Conservation (phyloP, 2,329 filamentous ascomycete genomes). For the Paracamarosporium sp. region DNA sequence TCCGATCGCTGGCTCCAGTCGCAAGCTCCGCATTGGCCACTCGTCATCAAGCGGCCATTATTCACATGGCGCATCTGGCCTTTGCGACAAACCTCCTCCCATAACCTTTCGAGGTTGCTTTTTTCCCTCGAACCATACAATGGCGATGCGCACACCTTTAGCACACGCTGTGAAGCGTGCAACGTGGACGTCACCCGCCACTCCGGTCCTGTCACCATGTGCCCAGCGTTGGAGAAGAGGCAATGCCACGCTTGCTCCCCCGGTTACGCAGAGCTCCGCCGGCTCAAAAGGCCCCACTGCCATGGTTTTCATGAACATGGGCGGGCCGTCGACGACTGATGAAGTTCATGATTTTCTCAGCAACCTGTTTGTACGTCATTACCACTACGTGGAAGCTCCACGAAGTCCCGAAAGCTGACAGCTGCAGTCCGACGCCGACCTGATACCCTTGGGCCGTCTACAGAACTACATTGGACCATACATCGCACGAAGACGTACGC, state of each 20-base stretch:
- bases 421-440: slow-evolving; percentile 80
- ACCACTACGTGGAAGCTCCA: not conserved
- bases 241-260: slow-evolving; percentile 63
- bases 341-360: slow-evolving; percentile 92
- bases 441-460: slow-evolving; percentile 92
- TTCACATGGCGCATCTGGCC: slow-evolving; percentile 28
- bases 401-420: slow-evolving; percentile 20
- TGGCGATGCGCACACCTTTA: slow-evolving; percentile 46
- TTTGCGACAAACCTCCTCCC: slow-evolving; percentile 8
- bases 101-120: slow-evolving; percentile 11
- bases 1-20: slow-evolving; percentile 33
- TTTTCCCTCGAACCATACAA: slow-evolving; percentile 45
- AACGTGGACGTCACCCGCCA: slow-evolving; percentile 33
- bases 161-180: slow-evolving; percentile 41
- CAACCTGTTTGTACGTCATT: slow-evolving; percentile 76
- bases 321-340: slow-evolving; percentile 84
- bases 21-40: slow-evolving; percentile 29
- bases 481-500: slow-evolving; percentile 84
- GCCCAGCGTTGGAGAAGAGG: slow-evolving; percentile 46
- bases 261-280: slow-evolving; percentile 79
- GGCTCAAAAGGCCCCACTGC: slow-evolving; percentile 83
- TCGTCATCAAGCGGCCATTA: slow-evolving; percentile 22
- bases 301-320: slow-evolving; percentile 99
- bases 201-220: slow-evolving; percentile 35
- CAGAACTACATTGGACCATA: slow-evolving; percentile 90